Base-by-base conservation (phyloP, 2,329 filamentous ascomycete species). In the Fusarium napiforme region DNA sequence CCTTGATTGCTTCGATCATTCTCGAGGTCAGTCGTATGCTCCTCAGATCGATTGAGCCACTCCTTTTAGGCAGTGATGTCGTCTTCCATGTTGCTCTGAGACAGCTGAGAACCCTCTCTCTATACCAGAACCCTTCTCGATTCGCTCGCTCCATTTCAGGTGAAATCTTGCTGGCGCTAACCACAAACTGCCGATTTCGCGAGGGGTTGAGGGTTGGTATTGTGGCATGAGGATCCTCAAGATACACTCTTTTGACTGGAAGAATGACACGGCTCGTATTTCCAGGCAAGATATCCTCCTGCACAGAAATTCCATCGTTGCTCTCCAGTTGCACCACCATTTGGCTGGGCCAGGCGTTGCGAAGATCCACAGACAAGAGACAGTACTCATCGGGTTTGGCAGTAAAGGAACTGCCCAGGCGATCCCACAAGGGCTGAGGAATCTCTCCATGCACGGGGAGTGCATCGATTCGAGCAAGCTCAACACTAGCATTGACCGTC, bases 401-500 rank as follows among this genome's bases (percentile, higher is more conserved):
- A 1, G 78, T 76, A 7, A 81, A 78, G 5, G 80, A 78, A 28
- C 81, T 76, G 5, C 79, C 80, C 23, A 85, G 78, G 6, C 84
- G 84, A 59, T 82, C 78, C 90, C 93, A 94, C 2, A 92, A 79
- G 7, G 87, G 83, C 36, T 80, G 81, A 3, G 92, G 92, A 59
- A 96, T 89, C 55, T 89, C 86, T 16, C 90, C 88, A 53, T 90
- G 90, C 16, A 97, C 87, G 2, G 94, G 91, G 39, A 96, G 82
- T 23, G 97, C 87, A 78, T 98, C 95, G 73, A 95, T 91, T 42
- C 94, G 89, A 39, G 91, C 88, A 15, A 98, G 85, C 78, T 98
- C 94, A 32, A 98, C 87, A 78, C 94, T 96, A 7, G 95, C 93
- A 79, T 98, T 98, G 53, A 98, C 96, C 9, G 96, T 98, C 21